A percentile compares a stretch with the other conserved stretches of the same genome.
Conservation (phyloP, 208 protist species). For the Blechomonas ayalai region DNA sequence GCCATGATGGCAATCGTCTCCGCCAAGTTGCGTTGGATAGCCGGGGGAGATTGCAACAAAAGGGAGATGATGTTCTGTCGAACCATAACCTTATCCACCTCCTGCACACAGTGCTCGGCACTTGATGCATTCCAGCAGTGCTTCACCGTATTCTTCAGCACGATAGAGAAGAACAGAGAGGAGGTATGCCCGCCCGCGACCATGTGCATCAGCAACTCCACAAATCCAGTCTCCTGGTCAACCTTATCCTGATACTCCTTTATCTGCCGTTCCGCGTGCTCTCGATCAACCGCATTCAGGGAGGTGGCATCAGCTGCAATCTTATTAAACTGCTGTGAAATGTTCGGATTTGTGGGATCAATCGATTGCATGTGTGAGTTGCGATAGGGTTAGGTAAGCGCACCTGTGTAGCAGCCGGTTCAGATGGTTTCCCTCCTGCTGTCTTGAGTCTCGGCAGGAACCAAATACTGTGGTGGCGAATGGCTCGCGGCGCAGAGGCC, state of each 20-base stretch:
- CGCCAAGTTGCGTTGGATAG: slow-evolving; percentile 81
- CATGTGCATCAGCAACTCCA: slow-evolving; percentile 46
- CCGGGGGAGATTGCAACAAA: slow-evolving; percentile 44
- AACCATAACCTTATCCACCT: slow-evolving; percentile 55
- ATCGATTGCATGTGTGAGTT: slow-evolving; percentile 48
- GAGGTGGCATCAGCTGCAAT: slow-evolving; percentile 36
- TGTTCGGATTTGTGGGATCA: slow-evolving; percentile 28
- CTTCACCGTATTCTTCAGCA: slow-evolving; percentile 86
- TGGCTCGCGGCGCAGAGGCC: too few species aligned
- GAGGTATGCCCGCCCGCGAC: slow-evolving; percentile 14
- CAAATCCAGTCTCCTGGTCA: slow-evolving; percentile 63
- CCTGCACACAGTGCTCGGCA: slow-evolving; percentile 75
- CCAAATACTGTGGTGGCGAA: too few species aligned
- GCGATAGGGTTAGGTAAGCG: too few species aligned
- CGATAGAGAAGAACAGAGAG: slow-evolving; percentile 61
- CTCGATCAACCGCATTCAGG: slow-evolving; percentile 32
- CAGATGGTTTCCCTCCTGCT: neutral
- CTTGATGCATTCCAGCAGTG: slow-evolving; percentile 61
- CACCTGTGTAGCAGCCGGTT: too few species aligned
- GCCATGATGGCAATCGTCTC: slow-evolving; percentile 88
- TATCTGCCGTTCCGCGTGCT: slow-evolving; percentile 46
- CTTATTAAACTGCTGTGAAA: slow-evolving; percentile 19
- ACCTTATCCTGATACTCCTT: slow-evolving; percentile 53
- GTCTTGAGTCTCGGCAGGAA: neutral
- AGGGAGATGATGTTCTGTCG: slow-evolving; percentile 39